Evolutionary conservation across 139 green algal species (phyloP).

Genomic region (Chlorella ohadii): DNA sequence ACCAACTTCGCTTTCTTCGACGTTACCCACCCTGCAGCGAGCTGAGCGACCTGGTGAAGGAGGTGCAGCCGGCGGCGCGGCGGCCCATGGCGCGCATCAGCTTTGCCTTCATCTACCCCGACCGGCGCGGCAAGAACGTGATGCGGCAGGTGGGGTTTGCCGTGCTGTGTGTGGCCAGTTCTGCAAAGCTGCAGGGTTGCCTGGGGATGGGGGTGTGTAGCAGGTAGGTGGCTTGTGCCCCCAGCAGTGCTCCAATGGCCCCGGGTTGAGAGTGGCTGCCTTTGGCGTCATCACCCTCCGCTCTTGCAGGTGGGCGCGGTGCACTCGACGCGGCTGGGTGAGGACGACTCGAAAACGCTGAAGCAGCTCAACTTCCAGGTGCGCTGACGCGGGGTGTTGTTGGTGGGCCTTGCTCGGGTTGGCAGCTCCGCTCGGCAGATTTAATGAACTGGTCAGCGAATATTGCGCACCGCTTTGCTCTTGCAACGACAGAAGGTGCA

Average conservation of each 20-base stretch:
- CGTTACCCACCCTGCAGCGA: constrained; percentile 63
- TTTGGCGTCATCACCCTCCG: too few species aligned
- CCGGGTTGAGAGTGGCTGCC: too few species aligned
- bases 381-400: constrained; percentile 53
- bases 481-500: too few species aligned
- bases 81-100: constrained; percentile 63
- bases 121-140: constrained; percentile 86
- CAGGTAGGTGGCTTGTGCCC: too few species aligned
- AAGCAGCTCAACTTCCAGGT: constrained; percentile 86
- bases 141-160: constrained; percentile 82
- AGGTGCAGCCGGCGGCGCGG: constrained; percentile 68
- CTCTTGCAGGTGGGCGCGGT: constrained; percentile 74
- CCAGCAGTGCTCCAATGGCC: too few species aligned
- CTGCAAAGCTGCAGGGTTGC: not conserved
- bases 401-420: too few species aligned
- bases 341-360: constrained; percentile 88
- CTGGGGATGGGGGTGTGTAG: too few species aligned
- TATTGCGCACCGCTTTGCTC: too few species aligned
- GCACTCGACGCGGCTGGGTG: constrained; percentile 46
- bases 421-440: too few species aligned
- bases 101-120: constrained; percentile 94
- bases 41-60: constrained; percentile 91
- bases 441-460: not conserved
- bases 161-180: too few species aligned
- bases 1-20: too few species aligned